A percentile compares a stretch with the other conserved stretches of the same genome.
Evolutionary conservation across 306 rosid genomes (phyloP).

Genomic region (Aeschynomene evenia): DNA sequence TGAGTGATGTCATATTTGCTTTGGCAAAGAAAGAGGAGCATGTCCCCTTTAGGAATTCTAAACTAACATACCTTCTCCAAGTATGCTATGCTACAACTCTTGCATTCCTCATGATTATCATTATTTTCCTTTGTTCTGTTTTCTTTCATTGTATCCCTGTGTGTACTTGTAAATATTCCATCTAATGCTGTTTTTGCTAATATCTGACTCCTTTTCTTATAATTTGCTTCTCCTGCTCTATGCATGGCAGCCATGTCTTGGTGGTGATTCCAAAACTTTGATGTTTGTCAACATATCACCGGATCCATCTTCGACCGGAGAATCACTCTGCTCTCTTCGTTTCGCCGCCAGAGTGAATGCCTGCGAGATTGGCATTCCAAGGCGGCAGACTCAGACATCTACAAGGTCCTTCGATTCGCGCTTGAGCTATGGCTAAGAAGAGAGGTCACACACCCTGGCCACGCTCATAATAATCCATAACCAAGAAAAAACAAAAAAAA

Average conservation of each 20-base stretch:
- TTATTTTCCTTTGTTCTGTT: background rate
- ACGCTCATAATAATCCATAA: conserved; percentile 3
- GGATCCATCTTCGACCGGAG: conserved; percentile 68
- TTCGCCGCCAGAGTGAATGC: conserved; percentile 90
- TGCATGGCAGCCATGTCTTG: conserved; percentile 84
- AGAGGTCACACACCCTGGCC: background rate
- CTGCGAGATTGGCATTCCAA: conserved; percentile 84
- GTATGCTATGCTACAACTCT: conserved; percentile 33
- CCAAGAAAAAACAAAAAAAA: too few relatives aligned
- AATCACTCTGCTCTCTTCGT: conserved; percentile 89
- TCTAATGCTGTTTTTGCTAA: background rate
- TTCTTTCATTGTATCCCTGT: background rate
- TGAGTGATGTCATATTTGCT: conserved; percentile 89
- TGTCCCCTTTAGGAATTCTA: conserved; percentile 89
- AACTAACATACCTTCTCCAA: conserved; percentile 88
- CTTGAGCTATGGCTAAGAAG: conserved; percentile 57
- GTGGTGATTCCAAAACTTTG: conserved; percentile 90
- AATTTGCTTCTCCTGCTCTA: conserved; percentile 2
- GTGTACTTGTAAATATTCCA: too few relatives aligned
- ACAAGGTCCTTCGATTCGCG: conserved; percentile 53
- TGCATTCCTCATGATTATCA: background rate
- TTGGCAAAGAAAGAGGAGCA: conserved; percentile 93
- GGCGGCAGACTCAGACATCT: conserved; percentile 74
- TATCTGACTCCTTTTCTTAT: background rate
- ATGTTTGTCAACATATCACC: conserved; percentile 94